Conservation (phyloP, 768 basidiomycete genomes). For the Serendipita sp. region DNA sequence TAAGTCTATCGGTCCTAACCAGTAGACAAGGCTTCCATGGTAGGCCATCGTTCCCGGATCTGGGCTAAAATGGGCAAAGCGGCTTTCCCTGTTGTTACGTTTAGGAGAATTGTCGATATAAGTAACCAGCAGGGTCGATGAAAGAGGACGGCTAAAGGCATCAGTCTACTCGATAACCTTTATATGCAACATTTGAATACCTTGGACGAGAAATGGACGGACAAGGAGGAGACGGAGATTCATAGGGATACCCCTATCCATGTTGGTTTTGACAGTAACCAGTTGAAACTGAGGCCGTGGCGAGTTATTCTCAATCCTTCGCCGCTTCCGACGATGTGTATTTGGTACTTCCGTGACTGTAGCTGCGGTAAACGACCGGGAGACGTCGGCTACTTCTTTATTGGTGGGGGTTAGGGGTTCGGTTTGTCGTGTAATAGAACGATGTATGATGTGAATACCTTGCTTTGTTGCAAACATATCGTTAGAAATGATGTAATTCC, state of each 20-base stretch:
- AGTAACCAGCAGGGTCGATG: conserved; percentile 48
- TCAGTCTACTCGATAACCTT: neutral
- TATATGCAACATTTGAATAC: conserved; percentile 6
- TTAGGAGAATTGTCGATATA: conserved; percentile 48
- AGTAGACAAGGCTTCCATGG: conserved; percentile 33
- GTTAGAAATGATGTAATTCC: too few relatives aligned
- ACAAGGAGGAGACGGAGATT: neutral
- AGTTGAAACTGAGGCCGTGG: too few relatives aligned
- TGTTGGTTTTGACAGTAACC: neutral
- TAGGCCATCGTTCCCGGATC: conserved; percentile 41
- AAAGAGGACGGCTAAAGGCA: neutral
- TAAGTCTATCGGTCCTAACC: conserved; percentile 24
- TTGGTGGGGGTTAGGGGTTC: too few relatives aligned
- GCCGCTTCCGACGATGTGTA: too few relatives aligned
- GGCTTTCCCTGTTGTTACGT: conserved; percentile 46
- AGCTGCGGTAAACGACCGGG: too few relatives aligned
- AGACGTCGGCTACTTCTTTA: too few relatives aligned
- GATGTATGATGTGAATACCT: too few relatives aligned
- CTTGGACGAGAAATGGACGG: conserved; percentile 17
- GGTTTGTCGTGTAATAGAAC: too few relatives aligned
- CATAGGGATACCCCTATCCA: neutral
- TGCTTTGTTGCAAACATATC: too few relatives aligned
- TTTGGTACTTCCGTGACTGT: too few relatives aligned
- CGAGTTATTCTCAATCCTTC: too few relatives aligned
- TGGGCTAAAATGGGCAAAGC: conserved; percentile 52